These are phyloP conservation scores for Pythium sp. DNA, from an alignment of 352 stramenopile genomes.

Conservation along the genomic window DNA sequence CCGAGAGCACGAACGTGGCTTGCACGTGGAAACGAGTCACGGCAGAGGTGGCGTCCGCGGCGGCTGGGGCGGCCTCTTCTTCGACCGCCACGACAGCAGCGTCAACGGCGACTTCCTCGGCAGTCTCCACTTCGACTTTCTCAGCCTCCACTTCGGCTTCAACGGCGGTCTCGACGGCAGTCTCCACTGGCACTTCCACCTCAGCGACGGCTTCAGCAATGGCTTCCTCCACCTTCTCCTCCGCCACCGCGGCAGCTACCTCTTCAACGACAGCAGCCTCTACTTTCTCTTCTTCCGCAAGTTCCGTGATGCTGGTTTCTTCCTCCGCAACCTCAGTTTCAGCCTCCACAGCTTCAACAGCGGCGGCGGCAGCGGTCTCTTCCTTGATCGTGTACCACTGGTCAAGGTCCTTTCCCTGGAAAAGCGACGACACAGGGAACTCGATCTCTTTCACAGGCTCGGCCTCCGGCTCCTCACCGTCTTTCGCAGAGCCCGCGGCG, in stretches of 20 bases:
- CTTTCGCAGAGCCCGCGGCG: slow-evolving; percentile 10
- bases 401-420: slow-evolving; percentile 59
- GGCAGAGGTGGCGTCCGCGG: slow-evolving; percentile 12
- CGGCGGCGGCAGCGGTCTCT: slow-evolving; percentile 14
- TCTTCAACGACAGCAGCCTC: slow-evolving; percentile 14
- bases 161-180: slow-evolving; percentile 8
- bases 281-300: slow-evolving; percentile 17
- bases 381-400: slow-evolving; percentile 67
- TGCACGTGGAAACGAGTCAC: slow-evolving; percentile 67
- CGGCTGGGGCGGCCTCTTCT: slow-evolving; percentile 14
- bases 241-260: not conserved
- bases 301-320: slow-evolving; percentile 15
- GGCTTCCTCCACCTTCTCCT: slow-evolving; percentile 9
- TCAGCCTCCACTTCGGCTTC: slow-evolving; percentile 12
- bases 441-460: slow-evolving; percentile 79
- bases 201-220: not conserved
- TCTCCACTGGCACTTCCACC: slow-evolving; percentile 15
- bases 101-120: slow-evolving; percentile 10
- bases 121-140: slow-evolving; percentile 14
- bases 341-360: slow-evolving; percentile 18
- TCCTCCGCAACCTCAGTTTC: slow-evolving; percentile 17
- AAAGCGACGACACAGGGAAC: slow-evolving; percentile 70
- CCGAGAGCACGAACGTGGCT: slow-evolving; percentile 65
- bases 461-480: slow-evolving; percentile 39
- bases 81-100: slow-evolving; percentile 6